These are phyloP conservation scores for Dictyostelium firmibasis DNA, from an alignment of 78 protist species.

Conservation along the genomic window DNA sequence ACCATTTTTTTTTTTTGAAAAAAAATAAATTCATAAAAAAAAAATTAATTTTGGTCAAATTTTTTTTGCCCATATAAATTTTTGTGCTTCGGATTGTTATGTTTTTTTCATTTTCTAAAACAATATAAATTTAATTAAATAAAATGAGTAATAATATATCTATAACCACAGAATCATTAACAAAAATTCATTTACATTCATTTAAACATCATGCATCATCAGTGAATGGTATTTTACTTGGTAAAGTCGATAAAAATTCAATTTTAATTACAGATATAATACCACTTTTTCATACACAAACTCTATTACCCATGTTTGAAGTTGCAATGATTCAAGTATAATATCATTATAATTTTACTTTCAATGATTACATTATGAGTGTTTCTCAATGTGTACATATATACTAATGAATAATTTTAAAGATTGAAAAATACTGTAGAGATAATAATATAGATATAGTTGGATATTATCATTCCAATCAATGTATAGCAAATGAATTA, in stretches of 20 bases:
- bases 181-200: slow-evolving; percentile 64
- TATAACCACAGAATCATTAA: not conserved
- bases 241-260: slow-evolving; percentile 17
- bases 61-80: no score
- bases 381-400: no score
- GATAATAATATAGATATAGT: slow-evolving; percentile 45
- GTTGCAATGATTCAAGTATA: slow-evolving; percentile 75
- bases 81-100: no score
- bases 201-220: slow-evolving; percentile 32
- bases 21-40: no score
- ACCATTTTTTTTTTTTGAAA: no score
- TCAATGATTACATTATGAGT: no score
- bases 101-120: no score
- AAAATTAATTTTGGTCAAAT: no score
- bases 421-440: slow-evolving; percentile 76
- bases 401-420: not conserved
- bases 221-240: slow-evolving; percentile 45
- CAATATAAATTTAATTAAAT: no score
- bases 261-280: slow-evolving; percentile 26
- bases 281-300: slow-evolving; percentile 43
- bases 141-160: not conserved
- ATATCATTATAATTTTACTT: not conserved
- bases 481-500: slow-evolving; percentile 22
- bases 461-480: slow-evolving; percentile 60
- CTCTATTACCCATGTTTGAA: slow-evolving; percentile 68